Evolutionary conservation across 75 land plant genomes (phyloP).

Genomic region (Cunninghamia lanceolata): DNA sequence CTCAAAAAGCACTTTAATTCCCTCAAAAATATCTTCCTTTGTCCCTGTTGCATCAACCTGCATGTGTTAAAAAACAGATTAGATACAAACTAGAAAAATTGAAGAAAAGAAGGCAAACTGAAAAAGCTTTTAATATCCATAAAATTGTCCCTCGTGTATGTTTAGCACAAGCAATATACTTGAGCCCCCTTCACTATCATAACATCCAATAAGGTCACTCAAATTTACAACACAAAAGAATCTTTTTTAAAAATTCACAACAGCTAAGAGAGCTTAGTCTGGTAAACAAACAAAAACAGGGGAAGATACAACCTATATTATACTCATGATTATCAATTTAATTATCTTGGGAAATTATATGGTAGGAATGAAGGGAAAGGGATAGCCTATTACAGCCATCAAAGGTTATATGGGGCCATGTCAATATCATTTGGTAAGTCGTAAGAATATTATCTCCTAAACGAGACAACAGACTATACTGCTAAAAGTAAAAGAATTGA

Average conservation of each 20-base stretch:
- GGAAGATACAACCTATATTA: neutral
- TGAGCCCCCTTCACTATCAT: neutral
- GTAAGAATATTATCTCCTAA: neutral
- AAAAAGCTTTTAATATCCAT: neutral
- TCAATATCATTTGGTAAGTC: neutral
- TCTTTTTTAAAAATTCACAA: neutral
- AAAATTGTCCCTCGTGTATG: neutral
- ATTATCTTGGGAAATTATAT: neutral
- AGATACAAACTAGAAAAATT: neutral
- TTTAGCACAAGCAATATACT: neutral
- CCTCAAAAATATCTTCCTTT: conserved; percentile 56
- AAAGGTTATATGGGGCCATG: neutral
- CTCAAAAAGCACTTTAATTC: conserved; percentile 43
- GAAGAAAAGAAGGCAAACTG: neutral
- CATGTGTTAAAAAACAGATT: neutral
- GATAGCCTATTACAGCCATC: neutral
- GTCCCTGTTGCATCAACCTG: conserved; percentile 68
- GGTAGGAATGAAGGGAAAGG: neutral
- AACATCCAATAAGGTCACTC: no score
- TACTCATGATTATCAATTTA: neutral
- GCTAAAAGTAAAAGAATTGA: neutral
- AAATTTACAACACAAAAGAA: neutral
- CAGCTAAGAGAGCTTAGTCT: neutral
- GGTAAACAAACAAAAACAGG: neutral
- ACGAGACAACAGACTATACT: neutral